These are phyloP conservation scores for Pseudozyma thailandica DNA, from an alignment of 1,284 basidiomycete species.

Conservation along the genomic window DNA sequence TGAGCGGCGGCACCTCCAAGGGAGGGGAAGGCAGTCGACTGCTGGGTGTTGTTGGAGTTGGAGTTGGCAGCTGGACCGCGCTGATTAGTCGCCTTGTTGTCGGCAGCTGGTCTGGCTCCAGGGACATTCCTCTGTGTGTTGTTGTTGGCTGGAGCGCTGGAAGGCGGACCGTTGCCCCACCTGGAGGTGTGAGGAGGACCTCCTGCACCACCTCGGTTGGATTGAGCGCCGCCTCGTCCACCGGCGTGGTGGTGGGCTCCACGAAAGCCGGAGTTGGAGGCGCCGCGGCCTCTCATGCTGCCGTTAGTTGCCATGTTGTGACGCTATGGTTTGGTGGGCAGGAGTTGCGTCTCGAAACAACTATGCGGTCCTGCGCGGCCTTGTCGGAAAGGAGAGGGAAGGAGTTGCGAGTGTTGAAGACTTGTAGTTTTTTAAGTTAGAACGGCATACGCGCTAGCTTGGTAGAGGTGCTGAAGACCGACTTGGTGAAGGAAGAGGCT, in stretches of 20 bases:
- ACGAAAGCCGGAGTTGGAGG: slow-evolving; percentile 23
- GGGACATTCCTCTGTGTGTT: slow-evolving; percentile 21
- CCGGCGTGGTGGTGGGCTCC: slow-evolving; percentile 22
- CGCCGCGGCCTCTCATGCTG: slow-evolving; percentile 27
- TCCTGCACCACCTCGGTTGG: slow-evolving; percentile 21
- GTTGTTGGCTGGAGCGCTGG: slow-evolving; percentile 13
- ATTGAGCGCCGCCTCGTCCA: slow-evolving; percentile 28
- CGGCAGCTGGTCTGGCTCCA: slow-evolving; percentile 1
- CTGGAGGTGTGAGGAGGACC: slow-evolving; percentile 32
- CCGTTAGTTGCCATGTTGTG: slow-evolving; percentile 42
- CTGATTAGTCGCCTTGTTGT: slow-evolving; percentile 24
- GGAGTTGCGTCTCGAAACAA: not conserved
- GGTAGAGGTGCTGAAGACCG: not conserved
- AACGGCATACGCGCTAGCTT: not conserved
- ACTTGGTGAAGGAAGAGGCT: not conserved
- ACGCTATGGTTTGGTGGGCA: not conserved
- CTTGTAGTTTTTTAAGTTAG: too few species aligned
- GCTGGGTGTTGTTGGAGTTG: slow-evolving; percentile 17
- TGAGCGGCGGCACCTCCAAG: slow-evolving; percentile 17
- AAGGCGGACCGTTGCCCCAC: slow-evolving; percentile 40
- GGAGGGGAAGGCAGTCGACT: slow-evolving; percentile 29
- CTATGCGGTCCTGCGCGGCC: not conserved
- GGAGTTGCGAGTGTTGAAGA: too few species aligned
- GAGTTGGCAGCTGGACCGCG: slow-evolving; percentile 10
- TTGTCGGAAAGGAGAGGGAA: not conserved